Percentiles rank a stretch among this genome's conserved stretches.
phyloP scores from a whole-genome alignment of 495 filamentous ascomycete species.

The Endocarpon pusillum region DNA sequence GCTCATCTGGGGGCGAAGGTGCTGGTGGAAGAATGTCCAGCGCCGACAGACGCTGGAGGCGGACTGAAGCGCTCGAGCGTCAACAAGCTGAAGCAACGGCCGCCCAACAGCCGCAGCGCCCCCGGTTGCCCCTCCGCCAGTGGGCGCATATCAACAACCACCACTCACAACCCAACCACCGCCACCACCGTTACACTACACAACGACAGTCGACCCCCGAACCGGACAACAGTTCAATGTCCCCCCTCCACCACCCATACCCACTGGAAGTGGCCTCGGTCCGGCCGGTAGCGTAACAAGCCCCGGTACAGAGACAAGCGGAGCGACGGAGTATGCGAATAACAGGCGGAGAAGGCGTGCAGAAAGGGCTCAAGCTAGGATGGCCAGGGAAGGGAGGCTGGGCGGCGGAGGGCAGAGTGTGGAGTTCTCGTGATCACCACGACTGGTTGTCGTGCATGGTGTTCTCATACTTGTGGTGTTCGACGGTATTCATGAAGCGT shows the following conservation, averaged over 20 bases:
- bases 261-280: conserved; percentile 25
- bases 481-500: too few species aligned
- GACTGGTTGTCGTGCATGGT: too few species aligned
- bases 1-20: conserved; percentile 28
- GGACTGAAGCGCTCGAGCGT: conserved; percentile 33
- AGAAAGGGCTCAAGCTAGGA: conserved; percentile 30
- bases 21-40: too few species aligned
- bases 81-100: conserved; percentile 32
- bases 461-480: too few species aligned
- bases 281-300: conserved; percentile 25
- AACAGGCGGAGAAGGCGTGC: conserved; percentile 34
- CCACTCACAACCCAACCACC: conserved; percentile 9
- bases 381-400: conserved; percentile 24
- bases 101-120: conserved; percentile 23
- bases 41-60: conserved; percentile 32
- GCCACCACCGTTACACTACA: conserved; percentile 17
- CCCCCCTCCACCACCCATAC: conserved; percentile 19
- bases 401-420: conserved; percentile 17
- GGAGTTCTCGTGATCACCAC: conserved; percentile 31
- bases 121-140: conserved; percentile 10
- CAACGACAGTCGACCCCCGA: conserved; percentile 16
- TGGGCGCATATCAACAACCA: conserved; percentile 2
- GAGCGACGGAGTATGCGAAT: conserved; percentile 29
- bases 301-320: conserved; percentile 34
- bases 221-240: conserved; percentile 19